Evolutionary conservation across 306 rosid genomes (phyloP).

Genomic region (Casuarina glauca): DNA sequence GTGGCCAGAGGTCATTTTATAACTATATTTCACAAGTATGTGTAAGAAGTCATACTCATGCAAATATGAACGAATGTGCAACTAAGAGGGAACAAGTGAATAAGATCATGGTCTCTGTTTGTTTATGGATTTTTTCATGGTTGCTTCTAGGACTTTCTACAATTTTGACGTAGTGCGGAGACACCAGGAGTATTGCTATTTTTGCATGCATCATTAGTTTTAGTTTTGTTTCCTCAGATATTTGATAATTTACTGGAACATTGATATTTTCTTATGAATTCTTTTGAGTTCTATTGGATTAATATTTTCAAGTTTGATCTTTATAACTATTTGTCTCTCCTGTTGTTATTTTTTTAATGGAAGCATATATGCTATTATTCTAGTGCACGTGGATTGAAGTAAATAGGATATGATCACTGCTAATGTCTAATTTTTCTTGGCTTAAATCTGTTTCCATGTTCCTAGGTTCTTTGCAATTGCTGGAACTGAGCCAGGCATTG

Average conservation of each 20-base stretch:
- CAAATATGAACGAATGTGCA: neutral
- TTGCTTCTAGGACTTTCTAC: neutral
- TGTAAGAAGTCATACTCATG: too few relatives aligned
- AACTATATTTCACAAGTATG: too few relatives aligned
- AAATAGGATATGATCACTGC: constrained; percentile 12
- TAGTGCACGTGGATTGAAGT: neutral
- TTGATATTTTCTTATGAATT: neutral
- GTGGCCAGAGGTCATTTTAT: too few relatives aligned
- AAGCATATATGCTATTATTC: neutral
- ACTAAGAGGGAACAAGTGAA: neutral
- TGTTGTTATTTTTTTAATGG: neutral
- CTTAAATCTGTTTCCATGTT: neutral
- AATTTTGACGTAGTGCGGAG: neutral
- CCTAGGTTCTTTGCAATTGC: constrained; percentile 38
- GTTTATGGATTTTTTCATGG: neutral
- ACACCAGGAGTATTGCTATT: neutral
- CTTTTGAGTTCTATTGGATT: neutral
- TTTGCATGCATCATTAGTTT: neutral
- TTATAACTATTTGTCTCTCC: neutral
- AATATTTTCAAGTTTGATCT: neutral
- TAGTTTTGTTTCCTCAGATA: neutral
- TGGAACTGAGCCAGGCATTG: constrained; percentile 24
- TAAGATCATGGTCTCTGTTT: neutral
- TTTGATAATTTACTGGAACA: neutral
- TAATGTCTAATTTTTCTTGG: neutral